Percentiles rank a stretch among this genome's conserved stretches.
These are phyloP conservation scores for Wickerhamiella bombiphila DNA, from an alignment of 805 yeast genomes.

Conservation along the genomic window DNA sequence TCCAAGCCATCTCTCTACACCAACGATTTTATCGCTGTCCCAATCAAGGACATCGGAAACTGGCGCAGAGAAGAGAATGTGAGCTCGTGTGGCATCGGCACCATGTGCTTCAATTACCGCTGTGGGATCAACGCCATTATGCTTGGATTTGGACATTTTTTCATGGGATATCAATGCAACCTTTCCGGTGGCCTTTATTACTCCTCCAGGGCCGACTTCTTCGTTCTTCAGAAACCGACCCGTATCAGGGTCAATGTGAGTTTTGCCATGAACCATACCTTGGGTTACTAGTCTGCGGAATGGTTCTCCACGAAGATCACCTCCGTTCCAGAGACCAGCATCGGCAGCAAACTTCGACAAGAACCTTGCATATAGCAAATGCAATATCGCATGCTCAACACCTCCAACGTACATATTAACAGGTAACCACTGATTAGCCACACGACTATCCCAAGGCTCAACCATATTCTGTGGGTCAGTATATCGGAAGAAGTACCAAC, in stretches of 20 bases:
- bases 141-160: constrained; percentile 94
- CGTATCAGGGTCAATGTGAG: constrained; percentile 54
- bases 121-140: constrained; percentile 85
- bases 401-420: constrained; percentile 92
- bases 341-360: constrained; percentile 62
- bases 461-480: constrained; percentile 52
- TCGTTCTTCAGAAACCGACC: constrained; percentile 67
- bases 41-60: constrained; percentile 67
- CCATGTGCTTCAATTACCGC: constrained; percentile 65
- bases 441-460: constrained; percentile 38
- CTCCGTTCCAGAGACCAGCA: constrained; percentile 56
- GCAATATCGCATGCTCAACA: constrained; percentile 91
- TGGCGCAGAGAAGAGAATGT: constrained; percentile 84
- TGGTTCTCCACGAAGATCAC: constrained; percentile 55
- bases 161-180: constrained; percentile 51
- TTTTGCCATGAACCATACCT: constrained; percentile 96
- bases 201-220: constrained; percentile 33
- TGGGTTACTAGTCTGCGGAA: constrained; percentile 70
- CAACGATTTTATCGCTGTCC: constrained; percentile 80
- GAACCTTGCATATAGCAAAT: constrained; percentile 74
- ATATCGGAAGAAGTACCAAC: constrained; percentile 89
- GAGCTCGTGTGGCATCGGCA: constrained; percentile 90
- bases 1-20: constrained; percentile 64
- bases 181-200: constrained; percentile 35
- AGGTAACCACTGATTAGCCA: constrained; percentile 47